Evolutionary conservation across 2,329 filamentous ascomycete genomes (phyloP).

Genomic region (Aspergillus chevalieri): DNA sequence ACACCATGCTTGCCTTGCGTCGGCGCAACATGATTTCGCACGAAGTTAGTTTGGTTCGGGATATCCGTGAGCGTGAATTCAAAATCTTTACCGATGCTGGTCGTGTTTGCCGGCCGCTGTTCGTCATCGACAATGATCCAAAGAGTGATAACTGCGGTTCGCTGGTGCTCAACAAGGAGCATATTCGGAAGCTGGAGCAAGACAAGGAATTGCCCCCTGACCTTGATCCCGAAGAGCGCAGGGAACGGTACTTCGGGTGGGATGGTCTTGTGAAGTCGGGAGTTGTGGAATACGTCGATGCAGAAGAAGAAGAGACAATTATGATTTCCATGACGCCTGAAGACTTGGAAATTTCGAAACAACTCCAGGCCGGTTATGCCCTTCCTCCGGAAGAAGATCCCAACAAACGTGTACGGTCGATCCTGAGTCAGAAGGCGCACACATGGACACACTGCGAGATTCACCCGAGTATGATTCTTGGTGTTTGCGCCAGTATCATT

Average conservation of each 20-base stretch:
- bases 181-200: constrained; percentile 68
- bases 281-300: constrained; percentile 92
- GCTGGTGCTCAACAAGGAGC: constrained; percentile 77
- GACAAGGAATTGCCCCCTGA: constrained; percentile 62
- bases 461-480: constrained; percentile 97
- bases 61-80: constrained; percentile 96
- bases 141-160: constrained; percentile 69
- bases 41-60: constrained; percentile 89
- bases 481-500: constrained; percentile 98
- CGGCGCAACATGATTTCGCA: constrained; percentile 78
- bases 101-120: constrained; percentile 86
- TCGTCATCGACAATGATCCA: constrained; percentile 81
- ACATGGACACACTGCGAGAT: constrained; percentile 99
- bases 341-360: constrained; percentile 73
- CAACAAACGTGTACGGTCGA: constrained; percentile 81
- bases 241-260: constrained; percentile 71
- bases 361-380: constrained; percentile 60
- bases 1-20: constrained; percentile 68
- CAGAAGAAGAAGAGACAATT: constrained; percentile 94
- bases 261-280: constrained; percentile 75
- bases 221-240: constrained; percentile 52
- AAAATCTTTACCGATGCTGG: constrained; percentile 98
- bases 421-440: constrained; percentile 78
- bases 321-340: constrained; percentile 99
- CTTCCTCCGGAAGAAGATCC: constrained; percentile 63